Evolutionary conservation across 2,329 filamentous ascomycete genomes (phyloP).

Genomic region (Cladosporium sp.): DNA sequence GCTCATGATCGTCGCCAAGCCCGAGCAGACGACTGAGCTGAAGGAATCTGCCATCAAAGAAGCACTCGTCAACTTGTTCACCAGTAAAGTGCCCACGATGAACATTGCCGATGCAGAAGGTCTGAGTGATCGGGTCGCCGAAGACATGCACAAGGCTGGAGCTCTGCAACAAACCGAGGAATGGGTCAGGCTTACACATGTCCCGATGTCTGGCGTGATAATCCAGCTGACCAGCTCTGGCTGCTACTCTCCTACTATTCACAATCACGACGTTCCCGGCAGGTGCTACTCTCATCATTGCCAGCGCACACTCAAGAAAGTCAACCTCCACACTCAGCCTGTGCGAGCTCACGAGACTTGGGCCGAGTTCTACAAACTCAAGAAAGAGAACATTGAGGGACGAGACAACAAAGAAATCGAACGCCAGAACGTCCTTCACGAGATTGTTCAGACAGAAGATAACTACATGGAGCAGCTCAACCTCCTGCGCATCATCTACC

Average conservation of each 20-base stretch:
- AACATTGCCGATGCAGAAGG: conserved; percentile 95
- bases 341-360: conserved; percentile 71
- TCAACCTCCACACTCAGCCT: conserved; percentile 73
- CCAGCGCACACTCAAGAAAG: conserved; percentile 88
- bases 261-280: conserved; percentile 60
- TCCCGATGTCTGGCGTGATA: conserved; percentile 77
- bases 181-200: conserved; percentile 88
- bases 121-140: conserved; percentile 69
- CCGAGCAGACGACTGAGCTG: conserved; percentile 80
- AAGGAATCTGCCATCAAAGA: conserved; percentile 80
- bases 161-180: conserved; percentile 86
- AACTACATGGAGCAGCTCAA: conserved; percentile 83
- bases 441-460: conserved; percentile 91
- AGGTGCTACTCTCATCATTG: conserved; percentile 93
- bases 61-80: conserved; percentile 82
- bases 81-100: conserved; percentile 93
- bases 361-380: conserved; percentile 81
- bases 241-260: conserved; percentile 82
- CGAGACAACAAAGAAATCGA: conserved; percentile 82
- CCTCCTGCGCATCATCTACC: conserved; percentile 76
- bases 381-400: conserved; percentile 65
- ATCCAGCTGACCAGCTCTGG: conserved; percentile 88
- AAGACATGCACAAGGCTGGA: conserved; percentile 70
- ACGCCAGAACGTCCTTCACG: conserved; percentile 88
- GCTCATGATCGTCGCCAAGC: conserved; percentile 71